Percentiles rank a stretch among this genome's conserved stretches.
These are phyloP conservation scores for Zelonia costaricensis DNA, from an alignment of 208 protist genomes.

Conservation along the genomic window DNA sequence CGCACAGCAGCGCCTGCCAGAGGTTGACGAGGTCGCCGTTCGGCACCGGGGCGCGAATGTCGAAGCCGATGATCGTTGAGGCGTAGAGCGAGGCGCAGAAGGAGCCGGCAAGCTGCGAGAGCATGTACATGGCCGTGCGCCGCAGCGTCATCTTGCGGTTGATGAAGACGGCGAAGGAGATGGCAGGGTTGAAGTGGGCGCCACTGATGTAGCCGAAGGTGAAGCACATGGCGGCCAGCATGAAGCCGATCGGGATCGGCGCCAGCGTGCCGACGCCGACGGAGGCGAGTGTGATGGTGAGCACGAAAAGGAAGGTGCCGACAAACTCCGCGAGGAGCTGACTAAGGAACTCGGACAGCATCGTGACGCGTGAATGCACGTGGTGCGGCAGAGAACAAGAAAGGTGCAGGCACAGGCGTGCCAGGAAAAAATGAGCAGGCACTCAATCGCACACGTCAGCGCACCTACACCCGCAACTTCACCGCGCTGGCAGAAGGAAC, in stretches of 20 bases:
- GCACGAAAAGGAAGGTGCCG: slow-evolving; percentile 85
- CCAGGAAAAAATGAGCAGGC: too few species aligned
- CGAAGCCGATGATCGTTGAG: slow-evolving; percentile 70
- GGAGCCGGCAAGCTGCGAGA: slow-evolving; percentile 73
- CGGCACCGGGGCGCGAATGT: slow-evolving; percentile 57
- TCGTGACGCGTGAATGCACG: slow-evolving; percentile 4
- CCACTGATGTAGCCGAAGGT: slow-evolving; percentile 92
- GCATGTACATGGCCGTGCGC: slow-evolving; percentile 66
- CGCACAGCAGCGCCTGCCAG: slow-evolving; percentile 72
- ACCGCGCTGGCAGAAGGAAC: too few species aligned
- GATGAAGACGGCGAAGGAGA: slow-evolving; percentile 88
- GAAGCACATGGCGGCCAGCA: slow-evolving; percentile 88
- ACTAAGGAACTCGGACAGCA: slow-evolving; percentile 70
- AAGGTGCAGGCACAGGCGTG: neutral
- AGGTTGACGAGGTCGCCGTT: slow-evolving; percentile 40
- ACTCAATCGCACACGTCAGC: too few species aligned
- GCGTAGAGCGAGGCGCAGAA: slow-evolving; percentile 77
- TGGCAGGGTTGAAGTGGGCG: slow-evolving; percentile 93
- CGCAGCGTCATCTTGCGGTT: slow-evolving; percentile 76
- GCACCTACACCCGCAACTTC: too few species aligned
- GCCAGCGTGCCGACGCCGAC: slow-evolving; percentile 69
- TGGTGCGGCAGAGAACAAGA: too few species aligned
- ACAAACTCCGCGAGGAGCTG: slow-evolving; percentile 82
- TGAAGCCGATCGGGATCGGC: slow-evolving; percentile 88
- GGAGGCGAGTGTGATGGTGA: slow-evolving; percentile 73